phyloP scores from a whole-genome alignment of 495 filamentous ascomycete species.

The Penicillium canariense region DNA sequence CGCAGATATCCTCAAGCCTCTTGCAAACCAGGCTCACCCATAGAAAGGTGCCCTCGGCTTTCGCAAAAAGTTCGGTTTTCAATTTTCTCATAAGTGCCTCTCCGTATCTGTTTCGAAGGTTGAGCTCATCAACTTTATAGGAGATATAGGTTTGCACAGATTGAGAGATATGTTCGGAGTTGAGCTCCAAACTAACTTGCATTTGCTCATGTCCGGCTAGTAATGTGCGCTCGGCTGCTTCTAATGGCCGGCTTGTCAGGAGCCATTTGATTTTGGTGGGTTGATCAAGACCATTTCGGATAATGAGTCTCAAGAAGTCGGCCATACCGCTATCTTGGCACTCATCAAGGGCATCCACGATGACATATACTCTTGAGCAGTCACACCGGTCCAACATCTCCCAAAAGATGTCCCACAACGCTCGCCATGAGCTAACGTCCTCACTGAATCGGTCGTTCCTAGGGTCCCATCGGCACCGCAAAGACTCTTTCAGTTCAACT shows the following conservation, averaged over 20 bases:
- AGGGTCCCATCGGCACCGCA: constrained; percentile 21
- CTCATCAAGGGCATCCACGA: constrained; percentile 22
- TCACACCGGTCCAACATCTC: constrained; percentile 23
- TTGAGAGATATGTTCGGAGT: constrained; percentile 7
- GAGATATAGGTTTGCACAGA: constrained; percentile 31
- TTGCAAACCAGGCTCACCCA: constrained; percentile 33
- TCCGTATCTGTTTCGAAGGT: background rate
- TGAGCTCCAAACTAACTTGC: constrained; percentile 18
- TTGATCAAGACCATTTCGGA: constrained; percentile 11
- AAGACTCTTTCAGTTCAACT: constrained; percentile 20
- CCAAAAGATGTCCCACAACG: constrained; percentile 31
- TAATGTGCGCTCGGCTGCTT: constrained; percentile 16
- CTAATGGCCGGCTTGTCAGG: constrained; percentile 25
- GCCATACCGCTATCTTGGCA: constrained; percentile 21
- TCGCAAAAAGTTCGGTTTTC: constrained; percentile 19
- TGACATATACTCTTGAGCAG: constrained; percentile 5
- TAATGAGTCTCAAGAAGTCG: constrained; percentile 34
- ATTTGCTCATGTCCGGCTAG: constrained; percentile 12
- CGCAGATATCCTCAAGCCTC: constrained; percentile 5
- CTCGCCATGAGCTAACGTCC: constrained; percentile 7
- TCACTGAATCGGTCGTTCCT: background rate
- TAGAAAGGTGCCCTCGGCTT: constrained; percentile 30
- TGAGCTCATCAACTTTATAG: constrained; percentile 24
- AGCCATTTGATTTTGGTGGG: constrained; percentile 25
- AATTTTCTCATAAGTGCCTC: constrained; percentile 3